Percentiles rank a stretch among this genome's conserved stretches.
phyloP scores from a whole-genome alignment of 108 stramenopile species.

The Fragilaria crotonensis region DNA sequence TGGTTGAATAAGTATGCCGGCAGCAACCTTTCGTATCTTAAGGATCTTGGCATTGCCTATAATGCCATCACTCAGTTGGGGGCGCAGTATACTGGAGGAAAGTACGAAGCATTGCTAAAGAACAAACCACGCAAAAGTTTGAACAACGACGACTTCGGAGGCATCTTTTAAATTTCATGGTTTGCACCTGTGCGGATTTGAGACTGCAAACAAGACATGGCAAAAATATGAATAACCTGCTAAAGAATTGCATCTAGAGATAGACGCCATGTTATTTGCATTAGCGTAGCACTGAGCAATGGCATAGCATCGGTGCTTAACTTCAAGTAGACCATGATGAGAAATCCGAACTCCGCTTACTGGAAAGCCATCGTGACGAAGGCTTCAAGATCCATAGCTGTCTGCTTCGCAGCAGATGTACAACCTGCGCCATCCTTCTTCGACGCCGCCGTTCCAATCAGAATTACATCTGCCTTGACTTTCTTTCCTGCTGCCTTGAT shows the following conservation, averaged over 20 bases:
- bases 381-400: conserved; percentile 40
- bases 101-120: conserved; percentile 81
- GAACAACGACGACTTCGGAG: conserved; percentile 67
- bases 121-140: conserved; percentile 69
- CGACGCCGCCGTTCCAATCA: conserved; percentile 39
- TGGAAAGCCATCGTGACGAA: conserved; percentile 32
- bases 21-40: conserved; percentile 58
- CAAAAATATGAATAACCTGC: too few relatives aligned
- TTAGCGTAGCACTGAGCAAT: too few relatives aligned
- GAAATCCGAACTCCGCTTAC: too few relatives aligned
- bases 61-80: conserved; percentile 81
- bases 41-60: conserved; percentile 71
- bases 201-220: too few relatives aligned
- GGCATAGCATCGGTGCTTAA: too few relatives aligned
- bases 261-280: too few relatives aligned
- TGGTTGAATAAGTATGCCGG: conserved; percentile 77
- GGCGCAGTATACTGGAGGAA: conserved; percentile 80
- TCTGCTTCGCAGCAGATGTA: conserved; percentile 24
- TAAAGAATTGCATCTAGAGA: too few relatives aligned
- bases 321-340: too few relatives aligned
- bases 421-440: conserved; percentile 33
- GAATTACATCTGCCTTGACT: conserved; percentile 51
- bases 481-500: conserved; percentile 23
- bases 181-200: too few relatives aligned
- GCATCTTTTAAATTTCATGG: too few relatives aligned